Evolutionary conservation across 768 basidiomycete genomes (phyloP), one percentile per base, ranked within the genome.

Genomic region (Lentinula detonsa): DNA sequence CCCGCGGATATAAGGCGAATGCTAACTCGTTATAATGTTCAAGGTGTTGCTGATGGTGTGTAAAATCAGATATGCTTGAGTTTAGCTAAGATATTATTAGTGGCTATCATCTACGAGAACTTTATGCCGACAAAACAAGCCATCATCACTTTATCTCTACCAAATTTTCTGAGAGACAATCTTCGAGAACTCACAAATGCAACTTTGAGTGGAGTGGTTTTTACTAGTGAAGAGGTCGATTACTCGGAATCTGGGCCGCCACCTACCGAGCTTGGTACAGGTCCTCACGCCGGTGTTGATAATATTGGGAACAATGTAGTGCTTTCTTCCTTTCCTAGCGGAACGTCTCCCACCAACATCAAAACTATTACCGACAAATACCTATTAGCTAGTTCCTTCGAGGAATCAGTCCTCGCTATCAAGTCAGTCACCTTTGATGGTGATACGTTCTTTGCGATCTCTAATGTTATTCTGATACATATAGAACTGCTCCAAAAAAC

Each of bases 91-190:
- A 42, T 62, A 34, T 21, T 33, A 18, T 31, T 16, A 58, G 58
- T 57, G 23, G 28, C 55, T 46, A 51, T 48, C 0, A 28, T 59
- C 28, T 66, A 92, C 65, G 65, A 76, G 42, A 79, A 79, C 56
- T 88, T 89, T 71, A 67, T 73, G 23, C 86, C 88, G 6, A 84
- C 82, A 1, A 82, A 85, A 34, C 72, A 73, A 21, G 90, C 87
- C 6, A 74, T 81, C 64, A 70, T 93, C 51, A 81, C 83, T 13
- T 71, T 91, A 60, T 70, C 78, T 10, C 73, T 77, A 39, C 71
- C 82, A 1, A 75, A 83, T 21, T 79, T 74, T 63, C 67, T 83
- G 7, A 68, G 66, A 15, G 68, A 70, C 33, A 81, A 77, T 60
- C 57, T 85, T 0, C 68, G 69, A 3, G 72, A 72, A 21, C 77